Percentiles rank a stretch among this genome's conserved stretches.
Conservation (phyloP, 2,329 filamentous ascomycete species). For the Colletotrichum tropicicola region DNA sequence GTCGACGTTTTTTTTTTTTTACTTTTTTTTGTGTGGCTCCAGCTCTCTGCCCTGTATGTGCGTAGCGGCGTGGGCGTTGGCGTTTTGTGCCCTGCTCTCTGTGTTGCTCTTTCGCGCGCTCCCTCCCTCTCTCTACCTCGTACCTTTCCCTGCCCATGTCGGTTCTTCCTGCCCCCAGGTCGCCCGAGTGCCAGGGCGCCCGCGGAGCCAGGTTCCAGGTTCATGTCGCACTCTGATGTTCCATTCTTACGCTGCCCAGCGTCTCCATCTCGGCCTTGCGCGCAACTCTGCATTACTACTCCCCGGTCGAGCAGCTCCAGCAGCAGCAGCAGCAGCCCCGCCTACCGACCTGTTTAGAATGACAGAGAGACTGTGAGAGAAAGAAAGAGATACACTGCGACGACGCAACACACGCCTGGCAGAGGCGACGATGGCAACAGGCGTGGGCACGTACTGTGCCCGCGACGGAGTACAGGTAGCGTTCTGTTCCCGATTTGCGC, state of each 20-base stretch:
- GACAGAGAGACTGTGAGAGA: background rate
- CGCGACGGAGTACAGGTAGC: constrained; percentile 7
- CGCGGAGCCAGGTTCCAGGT: background rate
- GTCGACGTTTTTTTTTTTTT: background rate
- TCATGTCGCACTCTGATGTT: constrained; percentile 6
- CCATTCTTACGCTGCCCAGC: constrained; percentile 11
- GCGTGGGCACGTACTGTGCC: background rate
- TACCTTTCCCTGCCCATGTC: constrained; percentile 13
- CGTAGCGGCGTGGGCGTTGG: background rate
- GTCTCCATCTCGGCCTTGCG: constrained; percentile 24
- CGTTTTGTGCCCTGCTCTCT: background rate
- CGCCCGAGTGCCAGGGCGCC: constrained; percentile 10
- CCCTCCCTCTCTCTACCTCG: constrained; percentile 4
- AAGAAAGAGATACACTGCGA: too few species aligned
- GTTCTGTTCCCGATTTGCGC: background rate
- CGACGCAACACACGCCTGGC: too few species aligned
- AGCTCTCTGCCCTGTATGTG: background rate
- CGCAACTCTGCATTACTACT: background rate
- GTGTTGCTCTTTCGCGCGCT: background rate
- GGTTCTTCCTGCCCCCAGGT: constrained; percentile 12
- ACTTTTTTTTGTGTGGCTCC: background rate
- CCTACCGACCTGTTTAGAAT: background rate
- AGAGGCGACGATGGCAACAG: too few species aligned
- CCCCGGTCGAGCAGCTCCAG: background rate
- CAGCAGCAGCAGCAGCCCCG: background rate